Evolutionary conservation across 345 rosid genomes (phyloP).

Genomic region (Eucalyptus guilfoylei): DNA sequence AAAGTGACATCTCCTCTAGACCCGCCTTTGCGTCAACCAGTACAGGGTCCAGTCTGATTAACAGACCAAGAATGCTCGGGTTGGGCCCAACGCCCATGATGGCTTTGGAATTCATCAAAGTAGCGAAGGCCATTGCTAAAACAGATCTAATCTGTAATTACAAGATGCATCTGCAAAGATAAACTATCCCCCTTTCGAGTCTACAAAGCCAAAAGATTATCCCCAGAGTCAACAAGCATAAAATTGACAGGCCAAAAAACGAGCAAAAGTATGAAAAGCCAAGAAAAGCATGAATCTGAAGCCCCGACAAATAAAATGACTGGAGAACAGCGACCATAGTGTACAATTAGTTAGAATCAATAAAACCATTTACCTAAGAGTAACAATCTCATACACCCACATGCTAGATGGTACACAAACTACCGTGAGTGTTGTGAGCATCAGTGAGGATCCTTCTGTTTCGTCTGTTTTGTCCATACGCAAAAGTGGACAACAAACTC

Average conservation of each 20-base stretch:
- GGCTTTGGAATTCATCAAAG: conserved; percentile 59
- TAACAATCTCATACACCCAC: neutral
- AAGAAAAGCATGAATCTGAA: neutral
- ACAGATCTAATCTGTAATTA: conserved; percentile 73
- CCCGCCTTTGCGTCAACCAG: conserved; percentile 77
- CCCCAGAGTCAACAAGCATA: neutral
- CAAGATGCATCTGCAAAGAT: neutral
- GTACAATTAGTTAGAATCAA: neutral
- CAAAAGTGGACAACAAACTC: neutral
- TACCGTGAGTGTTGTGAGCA: neutral
- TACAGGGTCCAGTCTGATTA: conserved; percentile 70
- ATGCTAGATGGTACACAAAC: neutral
- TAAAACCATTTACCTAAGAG: neutral
- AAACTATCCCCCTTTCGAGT: neutral
- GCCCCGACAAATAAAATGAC: neutral
- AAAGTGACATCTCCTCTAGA: conserved; percentile 52
- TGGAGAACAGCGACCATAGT: neutral
- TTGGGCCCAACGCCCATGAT: conserved; percentile 46
- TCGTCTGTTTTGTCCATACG: neutral
- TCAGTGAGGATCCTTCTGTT: neutral
- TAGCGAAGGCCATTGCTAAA: conserved; percentile 65
- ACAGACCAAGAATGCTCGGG: conserved; percentile 84
- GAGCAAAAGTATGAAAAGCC: neutral
- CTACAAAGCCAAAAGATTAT: neutral
- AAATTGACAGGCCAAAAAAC: neutral